Conservation (phyloP, 495 filamentous ascomycete species). For the Glonium stellatum region DNA sequence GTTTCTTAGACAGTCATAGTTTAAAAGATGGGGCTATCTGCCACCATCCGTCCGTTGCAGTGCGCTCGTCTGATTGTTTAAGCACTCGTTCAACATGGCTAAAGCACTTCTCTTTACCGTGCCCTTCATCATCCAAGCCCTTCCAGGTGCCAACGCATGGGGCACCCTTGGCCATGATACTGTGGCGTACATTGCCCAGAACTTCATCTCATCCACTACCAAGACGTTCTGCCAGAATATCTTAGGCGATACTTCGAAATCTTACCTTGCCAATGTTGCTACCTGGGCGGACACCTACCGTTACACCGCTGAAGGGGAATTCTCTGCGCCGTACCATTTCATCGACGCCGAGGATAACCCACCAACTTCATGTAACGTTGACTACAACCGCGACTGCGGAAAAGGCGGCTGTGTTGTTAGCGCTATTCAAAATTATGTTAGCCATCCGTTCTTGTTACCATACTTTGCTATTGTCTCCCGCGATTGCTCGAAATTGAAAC, state of each 20-base stretch:
- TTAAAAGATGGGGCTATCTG: background rate
- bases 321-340: conserved; percentile 57
- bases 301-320: conserved; percentile 52
- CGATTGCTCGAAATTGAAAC: background rate
- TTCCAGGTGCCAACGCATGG: conserved; percentile 29
- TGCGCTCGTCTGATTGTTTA: background rate
- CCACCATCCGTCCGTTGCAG: background rate
- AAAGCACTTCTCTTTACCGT: conserved; percentile 6
- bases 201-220: conserved; percentile 27
- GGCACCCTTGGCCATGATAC: conserved; percentile 36
- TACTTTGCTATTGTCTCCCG: background rate
- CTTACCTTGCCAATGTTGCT: conserved; percentile 53
- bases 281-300: conserved; percentile 60
- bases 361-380: conserved; percentile 51
- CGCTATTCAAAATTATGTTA: conserved; percentile 48
- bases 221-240: conserved; percentile 26
- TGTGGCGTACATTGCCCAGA: conserved; percentile 35
- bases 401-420: conserved; percentile 56
- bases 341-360: conserved; percentile 65
- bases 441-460: conserved; percentile 15
- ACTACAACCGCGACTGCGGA: conserved; percentile 54
- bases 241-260: conserved; percentile 36
- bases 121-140: conserved; percentile 12
- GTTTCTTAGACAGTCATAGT: background rate
- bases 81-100: conserved; percentile 13